These are phyloP conservation scores for Colletotrichum musae DNA, from an alignment of 2,329 filamentous ascomycete species.

Conservation along the genomic window DNA sequence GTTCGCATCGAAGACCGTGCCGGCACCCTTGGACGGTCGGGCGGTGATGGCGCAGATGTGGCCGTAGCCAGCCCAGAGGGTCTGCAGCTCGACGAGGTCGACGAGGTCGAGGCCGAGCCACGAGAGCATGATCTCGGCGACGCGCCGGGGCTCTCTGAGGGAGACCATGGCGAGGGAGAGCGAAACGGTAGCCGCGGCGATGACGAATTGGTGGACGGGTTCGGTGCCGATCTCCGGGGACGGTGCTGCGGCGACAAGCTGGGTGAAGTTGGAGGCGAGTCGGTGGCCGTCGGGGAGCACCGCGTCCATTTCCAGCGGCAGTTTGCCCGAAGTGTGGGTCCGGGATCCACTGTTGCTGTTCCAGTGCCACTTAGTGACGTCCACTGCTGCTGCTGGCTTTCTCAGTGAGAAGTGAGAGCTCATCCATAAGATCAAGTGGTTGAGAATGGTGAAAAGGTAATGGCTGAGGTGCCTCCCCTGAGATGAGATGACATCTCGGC, in stretches of 20 bases:
- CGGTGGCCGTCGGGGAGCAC: constrained; percentile 7
- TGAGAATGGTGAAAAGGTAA: background rate
- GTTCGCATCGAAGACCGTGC: background rate
- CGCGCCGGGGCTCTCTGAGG: constrained; percentile 47
- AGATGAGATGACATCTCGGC: no score
- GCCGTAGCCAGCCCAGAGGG: constrained; percentile 67
- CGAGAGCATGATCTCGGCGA: constrained; percentile 57
- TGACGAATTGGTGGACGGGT: constrained; percentile 1
- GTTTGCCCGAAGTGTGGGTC: constrained; percentile 25
- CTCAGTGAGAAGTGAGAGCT: background rate
- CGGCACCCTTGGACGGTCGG: constrained; percentile 42
- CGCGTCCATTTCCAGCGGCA: constrained; percentile 27
- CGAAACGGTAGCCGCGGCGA: constrained; percentile 3
- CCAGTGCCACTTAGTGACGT: no score
- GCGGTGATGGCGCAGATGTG: constrained; percentile 70
- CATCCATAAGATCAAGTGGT: background rate
- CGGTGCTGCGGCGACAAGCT: constrained; percentile 12
- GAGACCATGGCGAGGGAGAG: constrained; percentile 23
- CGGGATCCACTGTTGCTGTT: background rate
- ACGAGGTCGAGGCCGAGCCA: constrained; percentile 57
- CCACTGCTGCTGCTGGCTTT: no score
- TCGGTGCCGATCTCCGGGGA: background rate
- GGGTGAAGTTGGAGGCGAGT: constrained; percentile 32
- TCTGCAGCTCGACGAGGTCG: constrained; percentile 56
- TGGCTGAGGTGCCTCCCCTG: no score